Evolutionary conservation across 2,329 filamentous ascomycete genomes (phyloP), one percentile per base, ranked within the genome.

Genomic region (Aspergillus japonicus): DNA sequence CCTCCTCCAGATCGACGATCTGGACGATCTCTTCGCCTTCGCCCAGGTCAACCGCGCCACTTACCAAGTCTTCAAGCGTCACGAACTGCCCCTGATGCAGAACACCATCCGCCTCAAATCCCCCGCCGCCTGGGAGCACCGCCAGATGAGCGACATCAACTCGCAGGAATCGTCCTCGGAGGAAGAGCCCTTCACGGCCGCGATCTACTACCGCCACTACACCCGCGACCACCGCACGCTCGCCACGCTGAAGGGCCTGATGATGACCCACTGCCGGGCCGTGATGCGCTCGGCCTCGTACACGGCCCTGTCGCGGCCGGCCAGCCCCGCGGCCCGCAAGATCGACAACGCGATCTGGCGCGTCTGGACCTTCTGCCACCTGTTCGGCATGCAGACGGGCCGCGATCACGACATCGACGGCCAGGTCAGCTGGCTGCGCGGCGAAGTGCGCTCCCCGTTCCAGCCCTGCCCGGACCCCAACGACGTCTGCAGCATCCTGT

Each of bases 81-180:
- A 59, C n/a, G 56, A 55, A 14, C 47, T 58, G 16, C 55, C 47
- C 4, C 33, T 59, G 21, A 42, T 56, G 50, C 44, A 54, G 14
- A 42, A 48, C 19, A 39, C 54, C 6, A 31, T 62, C 24, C 48
- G 55, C 26, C 51, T 42, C 49, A 29, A 33, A 21, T 57, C 57
- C 11, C 47, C 60, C 24, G 29, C 60, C 3, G 60, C 57, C 12
- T 62, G 60, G 60, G 57, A 62, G 24, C 57, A 60, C 19, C 60
- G 54, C 8, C 44, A 62, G 24, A 33, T 59, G 16, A 57, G 54
- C 26, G 57, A 57, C 11, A 26, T 55, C 26, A 23, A 47, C 29
- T 47, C 51, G 21, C 35, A 33, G 14, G 14, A 39, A 26, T 33
- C 16, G 23, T 26, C 33, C 14, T 55, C 42, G 54, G 50, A 23